These are phyloP conservation scores for Solanum lycopersicoides DNA, from an alignment of 257 asterid species.

Conservation along the genomic window DNA sequence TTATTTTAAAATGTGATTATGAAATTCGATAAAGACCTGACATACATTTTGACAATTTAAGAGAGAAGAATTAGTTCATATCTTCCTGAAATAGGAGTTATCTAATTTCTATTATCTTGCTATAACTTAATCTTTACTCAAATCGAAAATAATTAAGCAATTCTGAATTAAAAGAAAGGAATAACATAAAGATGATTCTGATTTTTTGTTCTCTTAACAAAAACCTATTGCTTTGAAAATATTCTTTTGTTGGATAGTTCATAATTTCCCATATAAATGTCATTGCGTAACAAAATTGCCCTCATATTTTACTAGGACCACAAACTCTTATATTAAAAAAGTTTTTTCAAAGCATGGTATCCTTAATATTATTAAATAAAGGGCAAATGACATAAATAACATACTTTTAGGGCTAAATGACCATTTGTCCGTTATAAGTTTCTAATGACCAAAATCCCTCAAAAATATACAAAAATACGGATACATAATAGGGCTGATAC, in stretches of 20 bases:
- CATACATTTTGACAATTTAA: background rate
- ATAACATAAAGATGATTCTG: background rate
- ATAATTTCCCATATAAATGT: background rate
- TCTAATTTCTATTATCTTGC: background rate
- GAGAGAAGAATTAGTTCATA: background rate
- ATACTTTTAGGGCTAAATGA: no score
- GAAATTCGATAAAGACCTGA: background rate
- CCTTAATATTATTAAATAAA: no score
- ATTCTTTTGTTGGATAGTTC: background rate
- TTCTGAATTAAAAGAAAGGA: background rate
- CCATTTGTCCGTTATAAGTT: no score
- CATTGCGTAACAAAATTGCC: background rate
- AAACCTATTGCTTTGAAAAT: background rate
- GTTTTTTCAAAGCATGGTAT: no score
- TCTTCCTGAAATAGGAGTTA: background rate
- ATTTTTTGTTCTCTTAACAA: background rate
- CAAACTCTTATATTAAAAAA: no score
- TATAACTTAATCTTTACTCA: background rate
- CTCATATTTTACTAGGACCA: background rate
- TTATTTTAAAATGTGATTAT: background rate
- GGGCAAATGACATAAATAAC: no score
- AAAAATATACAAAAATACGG: no score
- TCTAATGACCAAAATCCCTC: no score
- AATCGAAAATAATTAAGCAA: background rate
- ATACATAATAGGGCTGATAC: no score